Conservation (phyloP, 1,139 yeast genomes). For the Blastobotrys petasosporus region DNA sequence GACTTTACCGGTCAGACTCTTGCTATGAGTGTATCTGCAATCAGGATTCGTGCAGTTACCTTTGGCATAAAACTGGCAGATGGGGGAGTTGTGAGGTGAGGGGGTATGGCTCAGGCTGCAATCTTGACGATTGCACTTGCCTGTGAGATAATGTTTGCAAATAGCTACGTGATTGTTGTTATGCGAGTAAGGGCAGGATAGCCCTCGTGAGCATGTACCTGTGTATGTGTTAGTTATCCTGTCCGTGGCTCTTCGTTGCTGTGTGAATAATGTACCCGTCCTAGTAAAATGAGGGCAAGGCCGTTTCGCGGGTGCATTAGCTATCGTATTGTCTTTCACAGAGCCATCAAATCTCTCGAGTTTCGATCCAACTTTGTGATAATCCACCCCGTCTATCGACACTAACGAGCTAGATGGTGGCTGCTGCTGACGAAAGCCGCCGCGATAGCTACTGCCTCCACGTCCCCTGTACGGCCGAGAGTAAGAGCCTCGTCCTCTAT, state of each 20-base stretch:
- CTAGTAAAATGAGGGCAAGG: slow-evolving; percentile 32
- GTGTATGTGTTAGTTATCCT: slow-evolving; percentile 11
- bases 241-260: slow-evolving; percentile 1
- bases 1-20: slow-evolving; percentile 41
- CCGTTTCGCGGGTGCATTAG: slow-evolving; percentile 5
- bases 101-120: slow-evolving; percentile 57
- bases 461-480: too few species aligned
- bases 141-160: slow-evolving; percentile 47
- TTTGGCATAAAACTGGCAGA: slow-evolving; percentile 49
- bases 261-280: slow-evolving; percentile 25
- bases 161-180: slow-evolving; percentile 45
- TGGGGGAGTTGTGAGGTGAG: slow-evolving; percentile 58
- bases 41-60: slow-evolving; percentile 49
- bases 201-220: slow-evolving; percentile 52
- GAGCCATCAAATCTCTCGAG: slow-evolving; percentile 17
- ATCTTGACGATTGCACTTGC: slow-evolving; percentile 43
- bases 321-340: too few species aligned
- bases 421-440: too few species aligned
- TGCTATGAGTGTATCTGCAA: slow-evolving; percentile 54
- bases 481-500: too few species aligned
- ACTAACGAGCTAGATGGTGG: too few species aligned
- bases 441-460: too few species aligned
- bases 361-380: slow-evolving; percentile 19
- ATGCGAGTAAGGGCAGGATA: slow-evolving; percentile 52
- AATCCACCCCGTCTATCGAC: too few species aligned